These are phyloP conservation scores for Lonicera japonica DNA, from an alignment of 129 eudicot genomes.

Conservation along the genomic window DNA sequence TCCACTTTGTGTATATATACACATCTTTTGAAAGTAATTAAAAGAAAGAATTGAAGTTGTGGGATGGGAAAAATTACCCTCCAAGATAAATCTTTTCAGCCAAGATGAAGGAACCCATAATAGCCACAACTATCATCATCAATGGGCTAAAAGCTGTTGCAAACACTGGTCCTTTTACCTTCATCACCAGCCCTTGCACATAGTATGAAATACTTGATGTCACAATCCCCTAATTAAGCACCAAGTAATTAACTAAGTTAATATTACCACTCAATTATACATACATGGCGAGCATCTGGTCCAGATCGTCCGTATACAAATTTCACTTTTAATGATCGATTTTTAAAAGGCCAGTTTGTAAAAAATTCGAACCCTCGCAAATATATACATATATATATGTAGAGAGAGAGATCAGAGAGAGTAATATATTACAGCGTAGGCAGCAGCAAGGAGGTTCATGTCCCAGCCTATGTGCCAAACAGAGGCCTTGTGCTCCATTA, in stretches of 20 bases:
- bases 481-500: conserved; percentile 74
- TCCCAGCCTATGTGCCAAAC: conserved; percentile 91
- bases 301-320: too few relatives aligned
- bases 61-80: conserved; percentile 46
- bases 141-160: conserved; percentile 95
- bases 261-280: too few relatives aligned
- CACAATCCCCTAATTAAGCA: conserved; percentile 97
- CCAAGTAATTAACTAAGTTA: too few relatives aligned
- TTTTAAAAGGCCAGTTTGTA: too few relatives aligned
- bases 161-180: conserved; percentile 92
- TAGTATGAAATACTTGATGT: conserved; percentile 95
- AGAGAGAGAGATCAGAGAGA: too few relatives aligned
- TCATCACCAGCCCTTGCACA: conserved; percentile 95
- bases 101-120: conserved; percentile 91
- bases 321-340: too few relatives aligned
- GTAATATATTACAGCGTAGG: conserved; percentile 71
- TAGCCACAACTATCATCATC: conserved; percentile 97
- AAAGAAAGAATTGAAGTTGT: too few relatives aligned
- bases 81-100: conserved; percentile 89
- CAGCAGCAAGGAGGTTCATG: conserved; percentile 97
- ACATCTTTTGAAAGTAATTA: too few relatives aligned
- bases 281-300: too few relatives aligned
- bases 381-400: too few relatives aligned
- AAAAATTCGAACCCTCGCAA: too few relatives aligned
- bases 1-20: too few relatives aligned